phyloP scores from a whole-genome alignment of 1,139 yeast species.

The Pichia sp. region DNA sequence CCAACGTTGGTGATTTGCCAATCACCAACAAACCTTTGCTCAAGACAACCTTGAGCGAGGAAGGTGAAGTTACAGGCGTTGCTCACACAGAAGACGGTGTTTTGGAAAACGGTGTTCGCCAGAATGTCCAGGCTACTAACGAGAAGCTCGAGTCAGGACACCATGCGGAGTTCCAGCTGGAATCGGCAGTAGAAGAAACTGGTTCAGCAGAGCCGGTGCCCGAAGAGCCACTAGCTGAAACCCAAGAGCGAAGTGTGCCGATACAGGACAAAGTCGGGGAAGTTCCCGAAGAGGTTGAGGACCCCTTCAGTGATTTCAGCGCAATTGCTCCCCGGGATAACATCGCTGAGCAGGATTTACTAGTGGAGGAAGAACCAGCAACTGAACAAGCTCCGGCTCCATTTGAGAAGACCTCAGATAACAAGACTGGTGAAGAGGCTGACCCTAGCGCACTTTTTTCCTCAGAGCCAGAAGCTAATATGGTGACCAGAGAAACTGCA shows the following conservation, averaged over 20 bases:
- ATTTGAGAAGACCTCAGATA: neutral
- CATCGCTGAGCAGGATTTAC: constrained; percentile 1
- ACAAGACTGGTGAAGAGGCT: neutral
- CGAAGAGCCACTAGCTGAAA: neutral
- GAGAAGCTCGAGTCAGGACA: too few relatives aligned
- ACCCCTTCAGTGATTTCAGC: neutral
- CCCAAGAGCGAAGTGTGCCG: neutral
- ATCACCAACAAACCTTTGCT: too few relatives aligned
- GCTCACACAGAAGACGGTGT: too few relatives aligned
- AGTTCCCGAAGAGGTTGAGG: neutral
- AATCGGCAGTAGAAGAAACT: too few relatives aligned
- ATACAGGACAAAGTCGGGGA: neutral
- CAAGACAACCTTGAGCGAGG: too few relatives aligned
- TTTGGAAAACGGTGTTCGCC: too few relatives aligned
- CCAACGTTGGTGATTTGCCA: too few relatives aligned
- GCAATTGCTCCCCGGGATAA: constrained; percentile 9
- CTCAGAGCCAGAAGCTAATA: neutral
- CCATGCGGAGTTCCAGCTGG: too few relatives aligned
- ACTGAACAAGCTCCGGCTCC: neutral
- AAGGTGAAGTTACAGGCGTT: too few relatives aligned
- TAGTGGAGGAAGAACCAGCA: neutral
- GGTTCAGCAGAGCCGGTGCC: neutral
- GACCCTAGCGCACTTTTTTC: neutral
- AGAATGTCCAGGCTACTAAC: too few relatives aligned
- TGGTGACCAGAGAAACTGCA: neutral